phyloP scores from a whole-genome alignment of 148 eudicot genomes.

The Spergularia marina region DNA sequence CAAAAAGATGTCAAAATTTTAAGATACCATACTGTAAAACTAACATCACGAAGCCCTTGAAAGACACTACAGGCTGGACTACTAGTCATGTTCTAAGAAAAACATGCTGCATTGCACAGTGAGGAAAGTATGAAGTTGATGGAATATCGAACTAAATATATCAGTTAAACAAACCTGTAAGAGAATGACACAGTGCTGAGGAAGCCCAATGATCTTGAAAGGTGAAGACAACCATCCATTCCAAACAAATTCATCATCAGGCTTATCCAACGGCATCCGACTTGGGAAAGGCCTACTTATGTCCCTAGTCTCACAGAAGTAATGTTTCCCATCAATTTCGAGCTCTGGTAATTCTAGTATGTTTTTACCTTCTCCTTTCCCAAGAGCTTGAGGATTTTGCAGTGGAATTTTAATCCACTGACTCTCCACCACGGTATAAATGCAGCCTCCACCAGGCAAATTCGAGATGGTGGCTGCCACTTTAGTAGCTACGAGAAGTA shows the following conservation, averaged over 20 bases:
- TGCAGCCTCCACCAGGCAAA: conserved; percentile 87
- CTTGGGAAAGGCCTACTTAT: conserved; percentile 93
- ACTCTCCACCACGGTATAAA: conserved; percentile 80
- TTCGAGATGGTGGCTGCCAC: conserved; percentile 65
- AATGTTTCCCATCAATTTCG: conserved; percentile 94
- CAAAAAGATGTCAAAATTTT: background rate
- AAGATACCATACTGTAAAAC: background rate
- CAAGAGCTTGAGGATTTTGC: conserved; percentile 81
- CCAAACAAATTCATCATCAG: conserved; percentile 97
- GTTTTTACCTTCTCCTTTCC: conserved; percentile 86
- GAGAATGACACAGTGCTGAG: conserved; percentile 81
- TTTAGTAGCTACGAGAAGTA: conserved; percentile 86
- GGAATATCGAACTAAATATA: background rate
- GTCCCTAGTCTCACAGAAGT: conserved; percentile 88
- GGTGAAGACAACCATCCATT: conserved; percentile 80
- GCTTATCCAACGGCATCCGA: conserved; percentile 66
- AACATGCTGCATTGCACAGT: background rate
- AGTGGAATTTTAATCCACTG: conserved; percentile 88
- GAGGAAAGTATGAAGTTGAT: background rate
- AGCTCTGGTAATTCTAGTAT: conserved; percentile 74
- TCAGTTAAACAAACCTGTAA: conserved; percentile 58
- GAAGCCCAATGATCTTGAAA: conserved; percentile 81
- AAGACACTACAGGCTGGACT: background rate
- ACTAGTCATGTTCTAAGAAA: conserved; percentile 1
- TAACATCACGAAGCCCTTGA: conserved; percentile 5